A percentile compares a stretch with the other conserved stretches of the same genome.
phyloP scores from a whole-genome alignment of 257 asterid genomes.

The Solanum corneliomulleri region DNA sequence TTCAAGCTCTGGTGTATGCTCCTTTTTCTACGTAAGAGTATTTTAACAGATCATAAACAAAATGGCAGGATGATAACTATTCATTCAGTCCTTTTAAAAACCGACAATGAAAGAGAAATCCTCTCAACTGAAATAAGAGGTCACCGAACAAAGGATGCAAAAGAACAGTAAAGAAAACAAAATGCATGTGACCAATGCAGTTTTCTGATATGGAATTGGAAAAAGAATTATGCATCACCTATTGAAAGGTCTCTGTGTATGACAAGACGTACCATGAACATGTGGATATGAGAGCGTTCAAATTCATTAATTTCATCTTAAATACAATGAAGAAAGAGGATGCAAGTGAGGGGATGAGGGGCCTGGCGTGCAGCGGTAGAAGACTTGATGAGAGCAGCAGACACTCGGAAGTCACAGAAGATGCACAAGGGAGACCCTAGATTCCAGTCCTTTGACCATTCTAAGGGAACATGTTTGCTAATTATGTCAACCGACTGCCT shows the following conservation, averaged over 20 bases:
- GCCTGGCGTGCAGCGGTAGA: background rate
- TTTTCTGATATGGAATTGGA: background rate
- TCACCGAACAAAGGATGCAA: background rate
- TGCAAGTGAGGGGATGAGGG: background rate
- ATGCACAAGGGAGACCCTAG: background rate
- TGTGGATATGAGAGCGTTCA: background rate
- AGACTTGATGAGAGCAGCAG: background rate
- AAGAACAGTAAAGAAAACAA: background rate
- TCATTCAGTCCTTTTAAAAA: background rate
- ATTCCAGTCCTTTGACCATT: background rate
- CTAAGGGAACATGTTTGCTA: background rate
- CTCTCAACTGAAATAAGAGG: background rate
- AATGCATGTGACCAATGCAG: background rate
- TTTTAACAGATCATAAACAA: background rate
- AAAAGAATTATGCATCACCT: background rate
- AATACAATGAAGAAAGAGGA: background rate
- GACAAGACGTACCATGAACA: background rate
- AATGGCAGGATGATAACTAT: background rate
- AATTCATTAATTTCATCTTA: background rate
- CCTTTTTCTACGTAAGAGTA: constrained; percentile 52
- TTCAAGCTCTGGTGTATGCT: constrained; percentile 66
- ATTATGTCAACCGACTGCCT: background rate
- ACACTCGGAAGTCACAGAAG: background rate
- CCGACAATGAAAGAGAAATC: background rate
- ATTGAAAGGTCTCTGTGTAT: background rate